phyloP scores from a whole-genome alignment of 306 rosid species.

The Phaseolus lunatus region DNA sequence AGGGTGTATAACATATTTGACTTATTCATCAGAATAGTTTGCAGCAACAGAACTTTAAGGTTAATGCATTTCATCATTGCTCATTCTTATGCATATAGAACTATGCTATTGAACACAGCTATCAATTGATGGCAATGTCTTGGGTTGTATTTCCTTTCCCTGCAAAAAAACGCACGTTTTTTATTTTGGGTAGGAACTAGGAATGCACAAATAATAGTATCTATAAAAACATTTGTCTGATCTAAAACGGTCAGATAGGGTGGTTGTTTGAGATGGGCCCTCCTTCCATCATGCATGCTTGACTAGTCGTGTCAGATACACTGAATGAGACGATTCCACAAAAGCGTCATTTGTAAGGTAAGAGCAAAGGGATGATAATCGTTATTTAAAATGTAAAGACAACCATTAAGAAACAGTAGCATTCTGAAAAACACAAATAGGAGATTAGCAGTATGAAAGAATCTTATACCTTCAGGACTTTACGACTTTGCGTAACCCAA shows the following conservation, averaged over 20 bases:
- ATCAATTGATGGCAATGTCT: neutral
- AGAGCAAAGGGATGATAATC: conserved; percentile 12
- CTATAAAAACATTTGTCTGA: neutral
- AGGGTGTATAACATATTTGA: neutral
- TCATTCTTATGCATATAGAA: conserved; percentile 2
- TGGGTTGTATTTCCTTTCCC: conserved; percentile 8
- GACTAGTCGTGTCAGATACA: neutral
- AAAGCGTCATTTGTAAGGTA: conserved; percentile 31
- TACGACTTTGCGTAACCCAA: conserved; percentile 9
- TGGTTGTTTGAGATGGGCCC: neutral
- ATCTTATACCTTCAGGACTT: conserved; percentile 46
- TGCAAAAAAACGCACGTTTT: neutral
- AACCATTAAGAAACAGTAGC: conserved; percentile 29
- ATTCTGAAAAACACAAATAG: conserved; percentile 4
- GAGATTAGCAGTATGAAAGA: conserved; percentile 41
- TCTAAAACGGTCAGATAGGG: neutral
- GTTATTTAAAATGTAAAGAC: neutral
- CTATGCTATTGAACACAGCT: conserved; percentile 29
- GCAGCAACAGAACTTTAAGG: conserved; percentile 28
- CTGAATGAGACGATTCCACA: conserved; percentile 12
- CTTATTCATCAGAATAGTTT: conserved; percentile 27
- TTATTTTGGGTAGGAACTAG: neutral
- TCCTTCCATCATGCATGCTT: conserved; percentile 25
- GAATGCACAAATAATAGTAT: neutral
- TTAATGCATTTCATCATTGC: neutral